These are phyloP conservation scores for Saccharum officinarum DNA, from an alignment of 176 grass and related monocot genomes.

Conservation along the genomic window DNA sequence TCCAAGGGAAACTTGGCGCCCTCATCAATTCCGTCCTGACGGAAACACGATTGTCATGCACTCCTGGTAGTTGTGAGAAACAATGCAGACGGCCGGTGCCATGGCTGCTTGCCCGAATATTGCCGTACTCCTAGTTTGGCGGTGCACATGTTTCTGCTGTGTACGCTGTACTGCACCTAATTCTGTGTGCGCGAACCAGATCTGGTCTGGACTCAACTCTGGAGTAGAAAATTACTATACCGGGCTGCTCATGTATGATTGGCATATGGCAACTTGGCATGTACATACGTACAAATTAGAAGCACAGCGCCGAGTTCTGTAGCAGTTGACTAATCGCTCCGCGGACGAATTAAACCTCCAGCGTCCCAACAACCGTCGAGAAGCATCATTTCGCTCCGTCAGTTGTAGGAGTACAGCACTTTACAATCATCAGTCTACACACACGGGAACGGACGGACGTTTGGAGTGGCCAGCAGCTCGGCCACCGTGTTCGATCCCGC, in stretches of 20 bases:
- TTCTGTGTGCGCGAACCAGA: background rate
- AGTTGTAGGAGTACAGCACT: background rate
- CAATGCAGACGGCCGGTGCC: too few species aligned
- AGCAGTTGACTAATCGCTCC: background rate
- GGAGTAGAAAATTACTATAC: background rate
- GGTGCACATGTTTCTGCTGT: background rate
- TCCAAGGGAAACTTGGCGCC: background rate
- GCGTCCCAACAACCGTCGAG: too few species aligned
- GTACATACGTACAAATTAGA: conserved; percentile 16
- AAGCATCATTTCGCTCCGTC: too few species aligned
- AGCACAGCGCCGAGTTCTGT: background rate
- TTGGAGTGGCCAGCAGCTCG: too few species aligned
- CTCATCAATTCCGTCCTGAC: background rate
- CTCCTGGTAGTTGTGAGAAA: too few species aligned
- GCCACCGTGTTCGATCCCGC: too few species aligned
- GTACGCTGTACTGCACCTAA: background rate
- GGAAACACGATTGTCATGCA: background rate
- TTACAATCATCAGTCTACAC: background rate
- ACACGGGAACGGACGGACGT: too few species aligned
- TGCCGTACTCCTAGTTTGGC: background rate
- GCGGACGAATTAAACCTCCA: background rate
- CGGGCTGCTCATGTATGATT: background rate
- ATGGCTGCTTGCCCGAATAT: too few species aligned
- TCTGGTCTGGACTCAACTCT: background rate
- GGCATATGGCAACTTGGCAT: background rate